Base-by-base conservation (phyloP, 2,329 filamentous ascomycete genomes). In the Epichloe scottii region DNA sequence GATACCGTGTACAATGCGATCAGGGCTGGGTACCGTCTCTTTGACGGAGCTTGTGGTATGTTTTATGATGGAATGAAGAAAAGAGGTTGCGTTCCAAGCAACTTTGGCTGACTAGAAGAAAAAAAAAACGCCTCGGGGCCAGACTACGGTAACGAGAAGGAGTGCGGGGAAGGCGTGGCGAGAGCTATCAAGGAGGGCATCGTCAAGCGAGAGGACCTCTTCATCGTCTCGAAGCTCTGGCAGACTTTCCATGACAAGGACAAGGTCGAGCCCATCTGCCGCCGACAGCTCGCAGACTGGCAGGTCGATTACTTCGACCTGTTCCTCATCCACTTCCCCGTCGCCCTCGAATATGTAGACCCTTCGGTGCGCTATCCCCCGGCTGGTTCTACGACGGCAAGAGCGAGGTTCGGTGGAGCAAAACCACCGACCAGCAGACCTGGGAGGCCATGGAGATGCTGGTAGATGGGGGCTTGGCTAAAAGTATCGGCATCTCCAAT, bases 161-260 rank as follows among this genome's bases (percentile, higher is more conserved):
- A 89, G 68, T 81, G 78, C 57, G 87, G 87, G 53, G 71, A 89
- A 65, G 87, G 87, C 61, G 77, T 91, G 45, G 79, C 82, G 53
- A 84, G 85, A 59, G 87, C 87, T 62, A 88, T 93, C 70, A 78
- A 84, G 63, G 87, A 93, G 10, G 85, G 87, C 42, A 68, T 91
- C 53, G 86, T 90, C 59, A 89, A 84, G 74, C 84, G 87, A 54
- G 81, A 87, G 69, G 88, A 95, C 23, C 85, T 95, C 65, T 95
- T 95, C 79, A 82, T 95, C 64, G 86, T 90, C 57, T 89, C 85
- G 69, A 95, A 95, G 76, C 84, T 95, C 53, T 95, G 89, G 89
- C 89, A 91, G 74, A 84, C 83, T 58, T 95, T 89, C 79, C 88
- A 95, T 75, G 85, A 91, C 62, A 76, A 76, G 60, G 83, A 91